Conservation (phyloP, 306 rosid genomes). For the Cotoneaster glaucophyllus region DNA sequence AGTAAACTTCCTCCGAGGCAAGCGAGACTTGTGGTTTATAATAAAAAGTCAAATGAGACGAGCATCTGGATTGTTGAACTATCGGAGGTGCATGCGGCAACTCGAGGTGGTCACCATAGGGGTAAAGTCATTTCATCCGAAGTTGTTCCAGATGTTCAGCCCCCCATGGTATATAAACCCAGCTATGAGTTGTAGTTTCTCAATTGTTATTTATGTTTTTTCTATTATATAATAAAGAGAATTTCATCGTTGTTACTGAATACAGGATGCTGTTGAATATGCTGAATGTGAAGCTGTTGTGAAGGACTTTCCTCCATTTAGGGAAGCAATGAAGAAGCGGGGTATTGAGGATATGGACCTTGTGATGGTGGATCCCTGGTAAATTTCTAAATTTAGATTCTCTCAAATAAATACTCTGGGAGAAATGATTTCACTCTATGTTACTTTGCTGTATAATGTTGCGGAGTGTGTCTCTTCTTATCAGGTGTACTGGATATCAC, state of each 20-base stretch:
- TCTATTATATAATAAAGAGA: background rate
- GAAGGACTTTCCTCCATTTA: constrained; percentile 61
- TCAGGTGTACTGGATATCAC: constrained; percentile 74
- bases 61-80: constrained; percentile 73
- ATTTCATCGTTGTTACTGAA: background rate
- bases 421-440: background rate
- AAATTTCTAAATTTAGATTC: constrained; percentile 16
- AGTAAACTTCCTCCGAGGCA: constrained; percentile 70
- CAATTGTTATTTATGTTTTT: background rate
- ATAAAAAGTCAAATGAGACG: constrained; percentile 67
- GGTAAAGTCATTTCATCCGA: constrained; percentile 61
- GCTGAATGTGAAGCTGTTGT: constrained; percentile 86
- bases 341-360: constrained; percentile 90
- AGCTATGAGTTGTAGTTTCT: background rate
- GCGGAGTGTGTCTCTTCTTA: constrained; percentile 1
- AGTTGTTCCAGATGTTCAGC: constrained; percentile 74
- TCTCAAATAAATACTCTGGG: background rate
- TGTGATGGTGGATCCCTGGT: constrained; percentile 87
- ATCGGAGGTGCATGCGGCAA: constrained; percentile 67
- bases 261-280: constrained; percentile 75
- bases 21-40: constrained; percentile 69
- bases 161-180: constrained; percentile 54
- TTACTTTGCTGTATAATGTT: constrained; percentile 3
- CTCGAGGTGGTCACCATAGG: constrained; percentile 85
- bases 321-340: constrained; percentile 80